phyloP scores from a whole-genome alignment of 2,329 filamentous ascomycete genomes.

The Tolypocladium amazonense region DNA sequence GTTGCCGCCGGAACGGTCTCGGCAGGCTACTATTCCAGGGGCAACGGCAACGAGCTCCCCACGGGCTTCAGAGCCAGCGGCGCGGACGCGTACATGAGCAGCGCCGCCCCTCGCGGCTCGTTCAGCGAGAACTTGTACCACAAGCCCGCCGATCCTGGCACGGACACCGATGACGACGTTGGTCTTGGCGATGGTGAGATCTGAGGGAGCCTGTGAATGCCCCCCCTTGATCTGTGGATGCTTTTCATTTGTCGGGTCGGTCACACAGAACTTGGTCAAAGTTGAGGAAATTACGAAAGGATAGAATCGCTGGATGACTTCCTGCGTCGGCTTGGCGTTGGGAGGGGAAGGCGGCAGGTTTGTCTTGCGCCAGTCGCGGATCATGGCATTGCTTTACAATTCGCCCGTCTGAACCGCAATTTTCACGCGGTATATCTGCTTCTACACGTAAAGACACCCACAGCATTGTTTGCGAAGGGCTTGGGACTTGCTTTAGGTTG shows the following conservation, averaged over 20 bases:
- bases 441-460: not conserved
- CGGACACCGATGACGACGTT: constrained; percentile 10
- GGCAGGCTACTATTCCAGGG: not conserved
- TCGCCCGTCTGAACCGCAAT: not conserved
- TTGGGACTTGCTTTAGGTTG: not conserved
- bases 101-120: not conserved
- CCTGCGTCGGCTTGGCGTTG: not conserved
- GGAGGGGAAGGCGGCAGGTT: not conserved
- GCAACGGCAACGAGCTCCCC: not conserved
- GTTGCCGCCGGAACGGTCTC: not conserved
- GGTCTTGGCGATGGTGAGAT: constrained; percentile 25
- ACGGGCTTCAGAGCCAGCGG: constrained; percentile 3
- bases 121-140: not conserved
- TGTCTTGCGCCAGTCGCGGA: not conserved
- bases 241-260: not conserved
- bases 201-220: constrained; percentile 6
- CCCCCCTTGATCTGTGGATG: not conserved
- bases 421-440: not conserved
- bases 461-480: no score
- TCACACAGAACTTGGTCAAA: no score
- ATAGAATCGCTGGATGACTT: not conserved
- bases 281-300: not conserved
- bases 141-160: not conserved
- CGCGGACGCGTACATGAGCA: constrained; percentile 5
- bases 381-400: not conserved